Base-by-base conservation (phyloP, 306 rosid genomes). In the Lablab purpureus region DNA sequence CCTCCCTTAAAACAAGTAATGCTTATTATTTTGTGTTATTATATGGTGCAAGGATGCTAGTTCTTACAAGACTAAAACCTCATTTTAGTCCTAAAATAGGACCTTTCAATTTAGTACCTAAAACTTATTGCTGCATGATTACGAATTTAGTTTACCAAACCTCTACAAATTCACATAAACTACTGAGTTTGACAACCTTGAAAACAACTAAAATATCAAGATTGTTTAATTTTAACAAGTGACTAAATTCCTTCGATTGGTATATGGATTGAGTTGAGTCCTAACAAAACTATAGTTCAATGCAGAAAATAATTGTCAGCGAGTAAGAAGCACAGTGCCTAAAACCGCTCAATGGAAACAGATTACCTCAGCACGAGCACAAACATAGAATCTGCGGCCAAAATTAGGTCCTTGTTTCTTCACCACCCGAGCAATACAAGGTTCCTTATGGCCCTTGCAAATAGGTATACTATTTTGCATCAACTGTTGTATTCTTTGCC, bases 401-500 rank as follows among this genome's bases (percentile, higher is more conserved):
- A 84, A 85, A 77, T 87, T 95, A 50, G 92, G 82, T 78, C 98
- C 96, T 76, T 83, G 97, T 87, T 95, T 93, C 96, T 90, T 89
- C 82, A 95, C 98, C 37, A 95, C 89, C 63, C 96, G 91, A 73
- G 92, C 90, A 68, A 91, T 88, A 82, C 97, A 91, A 52, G 91
- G 91, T 81, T 95, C 96, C 50, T 72, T 90, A 80, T 93, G 98
- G 73, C 91, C 96, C 88, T 86, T 93, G 89, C 99, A 93, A 83
- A 90, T 82, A 46, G 99, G 98, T 80, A 93, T 95, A 72, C 98
- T 90, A 81, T 80, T 89, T 87, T 95, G 96, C 99, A 95, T 93
- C 81, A 90, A 76, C 75, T 90, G 86, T 70, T 90, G 96, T 85
- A 95, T 90, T 88, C 99, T 84, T 85, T 86, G 94, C 98, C 99